phyloP scores from a whole-genome alignment of 1,284 basidiomycete species.

The Xanthoconium separans region DNA sequence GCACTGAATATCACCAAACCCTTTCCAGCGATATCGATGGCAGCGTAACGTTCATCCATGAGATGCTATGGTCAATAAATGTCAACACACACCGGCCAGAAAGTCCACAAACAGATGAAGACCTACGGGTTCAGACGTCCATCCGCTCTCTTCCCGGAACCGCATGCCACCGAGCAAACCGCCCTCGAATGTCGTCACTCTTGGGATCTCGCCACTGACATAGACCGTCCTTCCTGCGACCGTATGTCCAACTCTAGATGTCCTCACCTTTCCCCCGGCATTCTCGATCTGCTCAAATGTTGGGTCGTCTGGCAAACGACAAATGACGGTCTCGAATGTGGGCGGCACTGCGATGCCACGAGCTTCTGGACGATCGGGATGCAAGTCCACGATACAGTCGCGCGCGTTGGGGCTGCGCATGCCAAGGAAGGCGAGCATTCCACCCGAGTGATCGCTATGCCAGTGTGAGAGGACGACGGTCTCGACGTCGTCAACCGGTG shows the following conservation, averaged over 20 bases:
- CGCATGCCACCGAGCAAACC: conserved; percentile 68
- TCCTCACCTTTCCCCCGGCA: conserved; percentile 57
- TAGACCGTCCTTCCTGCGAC: conserved; percentile 62
- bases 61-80: conserved; percentile 49
- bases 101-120: background rate
- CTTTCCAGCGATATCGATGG: conserved; percentile 73
- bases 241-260: conserved; percentile 55
- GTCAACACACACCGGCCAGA: background rate
- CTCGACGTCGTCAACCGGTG: conserved; percentile 54
- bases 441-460: conserved; percentile 82
- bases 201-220: conserved; percentile 78
- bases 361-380: conserved; percentile 70
- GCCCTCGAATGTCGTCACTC: conserved; percentile 64
- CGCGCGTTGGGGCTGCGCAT: conserved; percentile 36
- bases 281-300: conserved; percentile 62
- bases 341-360: conserved; percentile 72
- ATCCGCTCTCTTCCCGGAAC: conserved; percentile 54
- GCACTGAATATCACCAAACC: conserved; percentile 82
- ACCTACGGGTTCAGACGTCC: conserved; percentile 64
- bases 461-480: conserved; percentile 77
- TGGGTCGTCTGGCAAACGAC: conserved; percentile 66
- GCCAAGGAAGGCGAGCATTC: conserved; percentile 60
- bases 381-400: conserved; percentile 62
- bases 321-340: conserved; percentile 53
- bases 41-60: conserved; percentile 80